Evolutionary conservation across 192 early-diverging fungal genomes (phyloP), one percentile per base, ranked within the genome.

Genomic region (Phycomyces nitens): DNA sequence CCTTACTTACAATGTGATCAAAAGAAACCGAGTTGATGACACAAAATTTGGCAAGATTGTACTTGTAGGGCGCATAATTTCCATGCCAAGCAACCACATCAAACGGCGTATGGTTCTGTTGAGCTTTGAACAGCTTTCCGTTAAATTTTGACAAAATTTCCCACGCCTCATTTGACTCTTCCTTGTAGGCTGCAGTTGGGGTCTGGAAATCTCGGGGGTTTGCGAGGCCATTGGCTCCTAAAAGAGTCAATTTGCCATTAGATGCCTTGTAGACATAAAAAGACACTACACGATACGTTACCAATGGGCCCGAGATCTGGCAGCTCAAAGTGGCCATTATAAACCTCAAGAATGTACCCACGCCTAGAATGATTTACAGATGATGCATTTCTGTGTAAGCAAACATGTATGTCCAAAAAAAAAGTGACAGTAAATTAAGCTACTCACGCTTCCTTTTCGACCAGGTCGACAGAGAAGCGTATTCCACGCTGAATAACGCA

Each of bases 71-170:
- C 9, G 86, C 89, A 73, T 96, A 98, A 83, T 98, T 98, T 42
- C 96, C 96, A 72, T 97, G 93, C 93, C 96, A 98, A 12, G 94
- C 96, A 24, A 97, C 94, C 1, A 98, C 94, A 70, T 99, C 92
- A 62, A 92, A 99, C 8, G 94, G 93, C 18, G 88, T 90, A 73
- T 99, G 94, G 53, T 82, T 64, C 79, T 91, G 88, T 18, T 69
- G 62, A 7, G 84, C 84, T n/a, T 60, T 55, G 77, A 92, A 95
- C 15, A 96, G 65, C 47, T 83, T 72, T 39, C 94, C 92, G 34
- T 90, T 88, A 74, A 87, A 96, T 79, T 98, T 98, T 68, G 82
- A 86, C 23, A 91, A 58, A 10, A 96, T 87, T 0, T 78, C 66
- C 82, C 86, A 98, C 3, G 60, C 68, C 26, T 55, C 68, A 43